Base-by-base conservation (phyloP, 2,329 filamentous ascomycete species). In the Gremmenia infestans region DNA sequence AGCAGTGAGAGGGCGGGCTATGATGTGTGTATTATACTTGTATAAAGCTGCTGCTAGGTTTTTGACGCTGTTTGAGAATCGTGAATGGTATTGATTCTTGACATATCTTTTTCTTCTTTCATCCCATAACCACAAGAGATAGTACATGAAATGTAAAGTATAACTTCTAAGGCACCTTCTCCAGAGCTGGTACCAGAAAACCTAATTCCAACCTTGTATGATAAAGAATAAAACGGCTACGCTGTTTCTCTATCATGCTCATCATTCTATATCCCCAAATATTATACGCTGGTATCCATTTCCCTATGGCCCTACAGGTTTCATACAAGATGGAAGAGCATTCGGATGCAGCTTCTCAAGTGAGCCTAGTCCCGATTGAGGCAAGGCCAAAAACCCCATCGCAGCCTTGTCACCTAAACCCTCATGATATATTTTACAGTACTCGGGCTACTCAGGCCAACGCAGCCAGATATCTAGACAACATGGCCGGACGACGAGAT, bases 401-500 rank as follows among this genome's bases (percentile, higher is more conserved):
- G 37, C 43, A 37, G 51, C 51, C 51, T 53, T 48, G 51, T 37
- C 43, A 43, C 22, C 17, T 5, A 14, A 52, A 32, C 3, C 45
- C 23, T 14, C 19, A 23, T 19, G 11, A n/a, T n/a, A 22, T 32
- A 14, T 22, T 47, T 47, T 22, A 47, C 40, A 25, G 8, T 36
- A 23, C 39, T 32, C 25, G 35, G 35, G 43, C 48, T 39, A 28
- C 17, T 14, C 19, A 43, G 36, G 42, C 19, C 47, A 19, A 28
- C 7, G 25, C 25, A 28, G 25, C 25, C 48, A 17, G 47, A 42
- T 47, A 48, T 14, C 40, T 47, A 56, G 25, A 28, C 51, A 57
- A 32, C 14, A 71, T 71, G 69, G 67, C 69, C 54, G 65, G 68
- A 67, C 87, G 91, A 77, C 81, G 82, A 69, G 91, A 97, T 74